Evolutionary conservation across 169 alveolate genomes (phyloP).

Genomic region (Eimeria sp.): DNA sequence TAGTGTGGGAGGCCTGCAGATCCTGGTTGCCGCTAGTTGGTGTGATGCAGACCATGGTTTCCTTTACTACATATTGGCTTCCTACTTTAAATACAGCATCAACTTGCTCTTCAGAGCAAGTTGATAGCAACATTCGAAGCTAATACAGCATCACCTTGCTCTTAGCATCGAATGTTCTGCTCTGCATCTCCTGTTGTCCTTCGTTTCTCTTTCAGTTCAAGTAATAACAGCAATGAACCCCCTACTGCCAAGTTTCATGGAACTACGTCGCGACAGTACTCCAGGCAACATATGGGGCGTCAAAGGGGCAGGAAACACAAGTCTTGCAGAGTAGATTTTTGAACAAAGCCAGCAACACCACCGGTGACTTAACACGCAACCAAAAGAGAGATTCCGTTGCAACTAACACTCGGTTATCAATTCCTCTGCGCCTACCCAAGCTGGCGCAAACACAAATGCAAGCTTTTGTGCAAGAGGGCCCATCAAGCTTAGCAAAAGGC

Average conservation of each 20-base stretch:
- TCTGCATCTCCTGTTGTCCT: background rate
- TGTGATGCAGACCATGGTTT: background rate
- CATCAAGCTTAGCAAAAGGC: no score
- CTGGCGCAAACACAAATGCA: background rate
- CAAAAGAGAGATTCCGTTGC: background rate
- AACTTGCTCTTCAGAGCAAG: background rate
- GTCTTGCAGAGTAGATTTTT: background rate
- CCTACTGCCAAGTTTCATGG: background rate
- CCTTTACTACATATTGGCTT: background rate
- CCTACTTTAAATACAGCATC: background rate
- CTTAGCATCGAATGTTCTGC: background rate
- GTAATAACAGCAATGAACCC: background rate
- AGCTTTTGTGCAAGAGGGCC: no score
- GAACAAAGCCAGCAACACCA: background rate
- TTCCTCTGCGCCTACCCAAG: background rate
- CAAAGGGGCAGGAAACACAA: background rate
- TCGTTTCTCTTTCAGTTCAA: background rate
- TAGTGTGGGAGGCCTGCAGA: background rate
- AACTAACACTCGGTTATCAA: background rate
- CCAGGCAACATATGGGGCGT: background rate
- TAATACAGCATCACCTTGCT: background rate
- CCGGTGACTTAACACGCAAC: background rate
- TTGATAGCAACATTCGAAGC: no score
- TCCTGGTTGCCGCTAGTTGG: background rate
- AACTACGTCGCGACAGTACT: background rate